Evolutionary conservation across 306 rosid species (phyloP).

Genomic region (Notholithocarpus densiflorus): DNA sequence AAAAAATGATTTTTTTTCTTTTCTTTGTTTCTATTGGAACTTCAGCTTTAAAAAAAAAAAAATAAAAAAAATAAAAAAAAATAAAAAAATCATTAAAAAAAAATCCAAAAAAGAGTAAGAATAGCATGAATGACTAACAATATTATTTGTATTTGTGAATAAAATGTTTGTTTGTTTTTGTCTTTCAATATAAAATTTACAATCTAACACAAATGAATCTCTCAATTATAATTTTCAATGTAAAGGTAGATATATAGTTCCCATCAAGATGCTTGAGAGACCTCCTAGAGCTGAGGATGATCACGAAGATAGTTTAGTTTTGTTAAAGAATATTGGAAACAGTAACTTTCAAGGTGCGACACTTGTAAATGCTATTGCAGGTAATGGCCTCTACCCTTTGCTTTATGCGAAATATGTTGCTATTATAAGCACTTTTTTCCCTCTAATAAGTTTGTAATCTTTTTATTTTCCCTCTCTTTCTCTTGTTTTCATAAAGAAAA

Average conservation of each 20-base stretch:
- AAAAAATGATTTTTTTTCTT: no score
- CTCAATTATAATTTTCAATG: background rate
- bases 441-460: background rate
- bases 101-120: no score
- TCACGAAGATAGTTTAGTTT: conserved; percentile 20
- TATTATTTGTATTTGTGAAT: background rate
- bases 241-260: conserved; percentile 32
- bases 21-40: no score
- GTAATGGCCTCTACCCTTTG: conserved; percentile 28
- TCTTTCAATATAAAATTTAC: background rate
- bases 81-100: no score
- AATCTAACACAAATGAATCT: background rate
- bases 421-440: background rate
- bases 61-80: no score
- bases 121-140: background rate
- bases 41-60: no score
- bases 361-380: conserved; percentile 54
- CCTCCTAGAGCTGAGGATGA: conserved; percentile 23
- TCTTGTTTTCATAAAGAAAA: background rate
- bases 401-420: background rate
- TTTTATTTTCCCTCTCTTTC: background rate
- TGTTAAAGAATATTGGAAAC: conserved; percentile 33
- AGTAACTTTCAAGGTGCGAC: conserved; percentile 25
- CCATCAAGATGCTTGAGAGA: conserved; percentile 23
- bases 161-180: background rate